A percentile compares a stretch with the other conserved stretches of the same genome.
These are phyloP conservation scores for Populus pruinosa DNA, from an alignment of 345 rosid genomes.

Conservation along the genomic window DNA sequence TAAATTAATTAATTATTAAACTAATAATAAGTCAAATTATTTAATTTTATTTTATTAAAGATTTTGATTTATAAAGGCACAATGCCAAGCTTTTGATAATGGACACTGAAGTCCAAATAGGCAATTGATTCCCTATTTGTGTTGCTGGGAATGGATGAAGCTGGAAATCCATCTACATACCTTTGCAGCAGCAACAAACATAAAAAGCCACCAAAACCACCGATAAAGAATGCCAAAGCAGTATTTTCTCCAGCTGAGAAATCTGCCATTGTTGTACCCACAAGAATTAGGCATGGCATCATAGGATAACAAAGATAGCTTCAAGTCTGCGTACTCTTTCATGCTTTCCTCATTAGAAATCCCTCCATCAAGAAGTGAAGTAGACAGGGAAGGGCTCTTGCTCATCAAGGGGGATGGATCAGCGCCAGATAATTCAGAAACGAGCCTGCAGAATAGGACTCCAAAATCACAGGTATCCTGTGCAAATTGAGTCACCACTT, in stretches of 20 bases:
- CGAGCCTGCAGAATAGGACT: conserved; percentile 29
- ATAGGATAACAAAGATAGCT: conserved; percentile 59
- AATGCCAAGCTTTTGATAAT: conserved; percentile 35
- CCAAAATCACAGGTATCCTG: conserved; percentile 50
- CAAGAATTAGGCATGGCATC: conserved; percentile 41
- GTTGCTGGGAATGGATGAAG: conserved; percentile 34
- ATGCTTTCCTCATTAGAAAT: conserved; percentile 49
- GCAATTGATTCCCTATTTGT: conserved; percentile 11
- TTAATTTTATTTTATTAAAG: too few relatives aligned
- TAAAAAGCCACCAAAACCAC: conserved; percentile 65
- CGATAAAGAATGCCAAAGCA: conserved; percentile 59
- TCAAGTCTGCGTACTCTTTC: conserved; percentile 78
- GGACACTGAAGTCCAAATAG: conserved; percentile 37
- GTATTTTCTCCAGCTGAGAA: conserved; percentile 43
- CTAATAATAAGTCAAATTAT: too few relatives aligned
- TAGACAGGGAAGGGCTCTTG: conserved; percentile 23
- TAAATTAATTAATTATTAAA: too few relatives aligned
- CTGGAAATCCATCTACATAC: conserved; percentile 63
- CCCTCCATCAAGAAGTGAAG: conserved; percentile 17
- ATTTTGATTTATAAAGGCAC: neutral
- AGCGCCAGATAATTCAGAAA: conserved; percentile 41
- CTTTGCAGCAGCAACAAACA: conserved; percentile 65
- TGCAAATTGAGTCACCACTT: conserved; percentile 12
- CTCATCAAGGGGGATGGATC: conserved; percentile 28
- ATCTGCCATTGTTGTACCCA: conserved; percentile 43